phyloP scores from a whole-genome alignment of 305 asterid species.

The Rubia occidens region DNA sequence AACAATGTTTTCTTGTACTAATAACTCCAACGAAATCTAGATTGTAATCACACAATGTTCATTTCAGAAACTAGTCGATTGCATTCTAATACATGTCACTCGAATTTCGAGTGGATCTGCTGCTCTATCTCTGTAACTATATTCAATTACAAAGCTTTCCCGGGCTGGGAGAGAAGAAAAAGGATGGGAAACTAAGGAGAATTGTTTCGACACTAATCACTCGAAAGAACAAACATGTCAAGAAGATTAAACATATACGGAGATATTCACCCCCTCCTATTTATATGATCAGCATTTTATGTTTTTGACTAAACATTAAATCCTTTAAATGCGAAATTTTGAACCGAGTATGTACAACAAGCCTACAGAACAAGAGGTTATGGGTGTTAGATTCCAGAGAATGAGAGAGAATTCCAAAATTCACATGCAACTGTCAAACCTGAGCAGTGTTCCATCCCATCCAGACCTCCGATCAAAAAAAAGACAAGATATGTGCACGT shows the following conservation, averaged over 20 bases:
- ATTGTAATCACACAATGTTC: background rate
- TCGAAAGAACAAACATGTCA: slow-evolving; percentile 12
- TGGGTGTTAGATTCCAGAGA: background rate
- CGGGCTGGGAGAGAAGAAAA: slow-evolving; percentile 4
- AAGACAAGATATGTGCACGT: background rate
- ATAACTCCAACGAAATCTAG: no score
- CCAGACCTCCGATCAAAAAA: slow-evolving; percentile 9
- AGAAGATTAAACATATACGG: slow-evolving; percentile 5
- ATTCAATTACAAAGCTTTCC: slow-evolving; percentile 10
- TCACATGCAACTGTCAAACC: background rate
- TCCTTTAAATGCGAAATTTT: slow-evolving; percentile 12
- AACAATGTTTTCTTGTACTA: background rate
- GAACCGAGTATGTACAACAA: slow-evolving; percentile 31
- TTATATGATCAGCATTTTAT: slow-evolving; percentile 9
- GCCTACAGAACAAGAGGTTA: slow-evolving; percentile 22
- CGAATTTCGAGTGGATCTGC: background rate
- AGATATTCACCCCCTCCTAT: slow-evolving; percentile 7
- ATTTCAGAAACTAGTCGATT: background rate
- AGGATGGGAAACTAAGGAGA: slow-evolving; percentile 3
- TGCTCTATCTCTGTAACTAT: slow-evolving; percentile 4
- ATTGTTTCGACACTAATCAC: slow-evolving; percentile 17
- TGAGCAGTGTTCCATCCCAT: slow-evolving; percentile 5
- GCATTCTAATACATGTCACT: background rate
- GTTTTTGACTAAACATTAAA: slow-evolving; percentile 11
- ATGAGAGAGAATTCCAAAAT: background rate